Evolutionary conservation across 1,139 yeast genomes (phyloP).

Genomic region (Diutina sp.): DNA sequence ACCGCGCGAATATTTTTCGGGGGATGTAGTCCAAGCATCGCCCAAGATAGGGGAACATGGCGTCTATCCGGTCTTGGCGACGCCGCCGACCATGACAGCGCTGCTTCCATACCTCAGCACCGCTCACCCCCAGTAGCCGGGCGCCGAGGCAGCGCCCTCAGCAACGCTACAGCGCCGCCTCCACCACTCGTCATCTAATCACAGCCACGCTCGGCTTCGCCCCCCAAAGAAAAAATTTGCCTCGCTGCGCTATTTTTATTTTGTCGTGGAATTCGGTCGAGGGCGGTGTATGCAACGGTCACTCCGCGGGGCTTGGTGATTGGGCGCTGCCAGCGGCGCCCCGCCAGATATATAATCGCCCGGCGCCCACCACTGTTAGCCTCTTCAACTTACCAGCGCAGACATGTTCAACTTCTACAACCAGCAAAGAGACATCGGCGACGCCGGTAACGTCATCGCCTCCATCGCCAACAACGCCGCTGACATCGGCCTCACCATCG

Average conservation of each 20-base stretch:
- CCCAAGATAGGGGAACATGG: not conserved
- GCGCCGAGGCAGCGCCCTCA: too few relatives aligned
- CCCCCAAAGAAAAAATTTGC: not conserved
- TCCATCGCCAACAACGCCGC: not conserved
- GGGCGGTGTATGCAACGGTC: not conserved
- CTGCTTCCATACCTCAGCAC: not conserved
- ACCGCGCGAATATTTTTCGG: not conserved
- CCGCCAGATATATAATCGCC: not conserved
- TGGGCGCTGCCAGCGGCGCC: not conserved
- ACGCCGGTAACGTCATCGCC: not conserved
- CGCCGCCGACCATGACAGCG: not conserved
- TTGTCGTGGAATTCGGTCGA: not conserved
- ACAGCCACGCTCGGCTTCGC: not conserved
- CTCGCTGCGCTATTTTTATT: not conserved
- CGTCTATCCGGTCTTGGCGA: not conserved
- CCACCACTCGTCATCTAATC: not conserved
- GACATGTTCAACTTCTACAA: conserved; percentile 2
- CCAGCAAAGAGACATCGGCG: not conserved
- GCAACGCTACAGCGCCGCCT: too few relatives aligned
- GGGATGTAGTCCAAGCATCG: not conserved
- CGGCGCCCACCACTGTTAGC: not conserved
- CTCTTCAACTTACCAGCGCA: not conserved
- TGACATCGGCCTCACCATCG: not conserved
- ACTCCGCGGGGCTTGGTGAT: not conserved
- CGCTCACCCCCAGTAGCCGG: too few relatives aligned